A percentile compares a stretch with the other conserved stretches of the same genome.
These are phyloP conservation scores for Puccinellia tenuiflora DNA, from an alignment of 176 grass and related monocot species.

Conservation along the genomic window DNA sequence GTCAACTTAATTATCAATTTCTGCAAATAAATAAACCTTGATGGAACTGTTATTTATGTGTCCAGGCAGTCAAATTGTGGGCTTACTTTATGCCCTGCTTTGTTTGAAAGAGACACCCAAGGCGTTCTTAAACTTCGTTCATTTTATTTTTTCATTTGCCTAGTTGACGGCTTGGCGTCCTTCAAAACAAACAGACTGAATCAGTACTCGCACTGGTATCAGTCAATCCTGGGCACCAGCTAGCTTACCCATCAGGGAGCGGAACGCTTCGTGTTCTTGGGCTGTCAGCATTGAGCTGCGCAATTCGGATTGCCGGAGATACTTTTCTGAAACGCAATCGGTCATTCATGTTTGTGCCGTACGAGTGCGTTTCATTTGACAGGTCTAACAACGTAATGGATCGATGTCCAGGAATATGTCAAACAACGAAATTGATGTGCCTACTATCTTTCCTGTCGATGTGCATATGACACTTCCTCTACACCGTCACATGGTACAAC, in stretches of 20 bases:
- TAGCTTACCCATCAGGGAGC: neutral
- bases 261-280: neutral
- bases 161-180: neutral
- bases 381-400: neutral
- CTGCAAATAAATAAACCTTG: neutral
- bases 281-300: neutral
- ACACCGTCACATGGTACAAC: too few species aligned
- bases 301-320: neutral
- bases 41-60: neutral
- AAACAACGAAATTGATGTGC: too few species aligned
- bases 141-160: neutral
- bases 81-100: neutral
- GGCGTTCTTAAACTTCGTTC: neutral
- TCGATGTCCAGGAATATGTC: neutral
- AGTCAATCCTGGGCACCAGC: neutral
- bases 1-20: neutral
- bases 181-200: neutral
- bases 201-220: neutral
- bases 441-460: too few species aligned
- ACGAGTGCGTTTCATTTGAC: neutral
- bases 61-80: neutral
- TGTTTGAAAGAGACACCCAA: slow-evolving; percentile 15
- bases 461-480: too few species aligned
- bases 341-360: neutral
- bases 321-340: neutral